Evolutionary conservation across 2,329 filamentous ascomycete genomes (phyloP).

Genomic region (Talaromyces piceae): DNA sequence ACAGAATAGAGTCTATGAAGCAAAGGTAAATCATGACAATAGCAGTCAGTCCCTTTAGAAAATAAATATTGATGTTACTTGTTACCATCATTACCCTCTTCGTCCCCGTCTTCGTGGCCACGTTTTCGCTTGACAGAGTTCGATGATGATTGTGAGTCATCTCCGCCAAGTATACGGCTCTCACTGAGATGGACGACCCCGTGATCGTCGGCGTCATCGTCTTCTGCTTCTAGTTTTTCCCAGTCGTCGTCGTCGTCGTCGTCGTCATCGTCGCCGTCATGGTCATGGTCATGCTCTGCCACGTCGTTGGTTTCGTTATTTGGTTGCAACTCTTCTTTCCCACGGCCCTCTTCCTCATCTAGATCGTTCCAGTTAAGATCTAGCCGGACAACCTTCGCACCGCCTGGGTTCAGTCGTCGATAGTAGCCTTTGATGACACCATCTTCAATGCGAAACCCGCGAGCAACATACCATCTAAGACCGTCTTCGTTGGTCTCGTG

Average conservation of each 20-base stretch:
- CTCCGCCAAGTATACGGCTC: slow-evolving; percentile 21
- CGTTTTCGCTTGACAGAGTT: slow-evolving; percentile 11
- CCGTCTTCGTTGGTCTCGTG: slow-evolving; percentile 57
- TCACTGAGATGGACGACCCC: slow-evolving; percentile 26
- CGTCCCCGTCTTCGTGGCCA: slow-evolving; percentile 8
- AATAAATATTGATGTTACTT: background rate
- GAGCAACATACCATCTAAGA: slow-evolving; percentile 52
- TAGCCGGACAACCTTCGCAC: slow-evolving; percentile 45
- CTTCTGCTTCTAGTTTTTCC: slow-evolving; percentile 35
- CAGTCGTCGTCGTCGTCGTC: slow-evolving; percentile 33
- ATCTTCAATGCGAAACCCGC: slow-evolving; percentile 48
- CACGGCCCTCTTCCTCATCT: slow-evolving; percentile 6
- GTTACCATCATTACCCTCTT: slow-evolving; percentile 6
- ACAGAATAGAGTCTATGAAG: background rate
- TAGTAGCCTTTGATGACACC: slow-evolving; percentile 52
- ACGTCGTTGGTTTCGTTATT: background rate
- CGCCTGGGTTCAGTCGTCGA: slow-evolving; percentile 48
- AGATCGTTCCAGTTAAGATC: slow-evolving; percentile 25
- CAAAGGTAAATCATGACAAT: background rate
- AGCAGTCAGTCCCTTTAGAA: too few species aligned
- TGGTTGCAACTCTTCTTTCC: background rate
- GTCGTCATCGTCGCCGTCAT: slow-evolving; percentile 5
- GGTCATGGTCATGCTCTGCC: slow-evolving; percentile 3
- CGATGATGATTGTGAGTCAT: slow-evolving; percentile 12
- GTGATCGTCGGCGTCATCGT: slow-evolving; percentile 26